phyloP scores from a whole-genome alignment of 495 filamentous ascomycete species.

The Pseudoneurospora amorphoporcata region DNA sequence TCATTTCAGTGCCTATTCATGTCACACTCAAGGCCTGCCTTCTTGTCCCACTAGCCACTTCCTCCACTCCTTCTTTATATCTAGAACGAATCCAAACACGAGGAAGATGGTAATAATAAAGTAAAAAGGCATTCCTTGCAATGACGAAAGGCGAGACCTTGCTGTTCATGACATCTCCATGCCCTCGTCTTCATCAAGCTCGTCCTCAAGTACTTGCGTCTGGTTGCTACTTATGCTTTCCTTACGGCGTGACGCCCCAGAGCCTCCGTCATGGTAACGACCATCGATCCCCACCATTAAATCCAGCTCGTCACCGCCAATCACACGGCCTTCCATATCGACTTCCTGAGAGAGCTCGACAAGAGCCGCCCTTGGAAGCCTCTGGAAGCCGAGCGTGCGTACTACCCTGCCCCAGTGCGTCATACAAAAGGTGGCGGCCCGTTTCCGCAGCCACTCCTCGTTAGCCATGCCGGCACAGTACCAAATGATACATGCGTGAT shows the following conservation, averaged over 20 bases:
- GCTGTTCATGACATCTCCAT: conserved; percentile 35
- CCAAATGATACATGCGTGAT: conserved; percentile 93
- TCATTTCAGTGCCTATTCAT: not conserved
- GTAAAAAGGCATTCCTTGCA: not conserved
- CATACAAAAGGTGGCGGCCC: conserved; percentile 80
- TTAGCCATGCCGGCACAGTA: conserved; percentile 80
- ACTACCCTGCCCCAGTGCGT: conserved; percentile 93
- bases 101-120: not conserved
- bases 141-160: not conserved
- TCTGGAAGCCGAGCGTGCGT: conserved; percentile 75
- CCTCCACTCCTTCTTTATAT: not conserved
- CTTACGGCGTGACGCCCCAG: conserved; percentile 40
- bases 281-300: conserved; percentile 55
- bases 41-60: not conserved
- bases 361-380: conserved; percentile 62
- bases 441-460: conserved; percentile 84
- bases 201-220: conserved; percentile 48
- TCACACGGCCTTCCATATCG: conserved; percentile 78
- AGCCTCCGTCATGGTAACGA: conserved; percentile 41
- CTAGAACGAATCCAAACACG: not conserved
- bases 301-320: conserved; percentile 76
- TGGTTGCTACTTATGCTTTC: conserved; percentile 48
- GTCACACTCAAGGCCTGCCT: not conserved
- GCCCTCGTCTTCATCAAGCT: conserved; percentile 60
- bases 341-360: conserved; percentile 89